These are phyloP conservation scores for Cyclostephanos invisitatus DNA, from an alignment of 108 stramenopile genomes.

Conservation along the genomic window DNA sequence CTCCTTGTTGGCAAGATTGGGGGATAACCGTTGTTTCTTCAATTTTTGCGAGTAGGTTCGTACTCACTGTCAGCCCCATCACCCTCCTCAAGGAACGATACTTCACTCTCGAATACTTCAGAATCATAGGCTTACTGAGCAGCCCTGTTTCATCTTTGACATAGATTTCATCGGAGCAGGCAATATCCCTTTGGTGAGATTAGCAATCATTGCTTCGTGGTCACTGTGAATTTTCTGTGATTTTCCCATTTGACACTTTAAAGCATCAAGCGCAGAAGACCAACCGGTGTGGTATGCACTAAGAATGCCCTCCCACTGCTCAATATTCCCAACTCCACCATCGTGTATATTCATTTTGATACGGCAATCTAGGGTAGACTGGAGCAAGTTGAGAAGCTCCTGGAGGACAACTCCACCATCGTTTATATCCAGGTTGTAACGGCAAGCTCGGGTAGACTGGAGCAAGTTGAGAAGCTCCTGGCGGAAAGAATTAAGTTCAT, in stretches of 20 bases:
- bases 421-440: no score
- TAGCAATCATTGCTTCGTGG: slow-evolving; percentile 38
- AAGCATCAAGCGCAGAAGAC: slow-evolving; percentile 14
- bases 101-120: slow-evolving; percentile 36
- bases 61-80: slow-evolving; percentile 41
- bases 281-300: slow-evolving; percentile 37
- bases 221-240: slow-evolving; percentile 34
- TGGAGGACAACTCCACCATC: no score
- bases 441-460: slow-evolving; percentile 56
- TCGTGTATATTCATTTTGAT: slow-evolving; percentile 35
- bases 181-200: slow-evolving; percentile 32
- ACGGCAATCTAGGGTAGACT: slow-evolving; percentile 51
- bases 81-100: slow-evolving; percentile 37
- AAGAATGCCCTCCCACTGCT: slow-evolving; percentile 41
- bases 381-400: slow-evolving; percentile 50
- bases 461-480: no score
- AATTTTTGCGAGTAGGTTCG: slow-evolving; percentile 39
- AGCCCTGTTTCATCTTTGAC: slow-evolving; percentile 28
- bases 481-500: background rate
- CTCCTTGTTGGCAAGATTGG: slow-evolving; percentile 7
- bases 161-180: slow-evolving; percentile 19
- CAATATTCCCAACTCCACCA: slow-evolving; percentile 17
- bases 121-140: slow-evolving; percentile 11
- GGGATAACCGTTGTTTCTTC: slow-evolving; percentile 11
- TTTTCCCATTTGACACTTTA: slow-evolving; percentile 37